These are phyloP conservation scores for Fusarium nelsonii DNA, from an alignment of 2,329 filamentous ascomycete species.

Conservation along the genomic window DNA sequence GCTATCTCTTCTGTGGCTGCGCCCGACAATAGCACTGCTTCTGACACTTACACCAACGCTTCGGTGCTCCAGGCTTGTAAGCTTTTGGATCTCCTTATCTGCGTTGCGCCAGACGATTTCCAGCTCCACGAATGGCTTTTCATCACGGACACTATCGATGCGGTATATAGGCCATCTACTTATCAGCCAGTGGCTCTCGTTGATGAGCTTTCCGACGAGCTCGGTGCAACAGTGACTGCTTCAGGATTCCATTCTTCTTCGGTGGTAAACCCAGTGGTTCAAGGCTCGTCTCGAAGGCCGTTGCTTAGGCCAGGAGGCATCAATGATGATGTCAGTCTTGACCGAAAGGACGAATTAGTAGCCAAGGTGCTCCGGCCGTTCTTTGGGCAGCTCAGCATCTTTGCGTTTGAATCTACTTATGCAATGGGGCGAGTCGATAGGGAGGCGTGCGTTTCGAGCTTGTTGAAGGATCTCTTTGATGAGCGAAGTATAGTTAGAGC, in stretches of 20 bases:
- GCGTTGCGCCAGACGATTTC: slow-evolving; percentile 92
- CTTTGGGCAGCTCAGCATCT: slow-evolving; percentile 91
- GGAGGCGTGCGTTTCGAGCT: slow-evolving; percentile 70
- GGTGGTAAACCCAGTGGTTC: slow-evolving; percentile 53
- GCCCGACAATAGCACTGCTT: slow-evolving; percentile 70
- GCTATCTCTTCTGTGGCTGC: slow-evolving; percentile 81
- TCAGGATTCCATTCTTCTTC: slow-evolving; percentile 54
- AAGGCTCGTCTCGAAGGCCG: slow-evolving; percentile 58
- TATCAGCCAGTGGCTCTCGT: slow-evolving; percentile 81
- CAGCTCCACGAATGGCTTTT: slow-evolving; percentile 99
- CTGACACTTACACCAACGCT: slow-evolving; percentile 80
- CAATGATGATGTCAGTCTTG: slow-evolving; percentile 67
- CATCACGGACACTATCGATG: slow-evolving; percentile 95
- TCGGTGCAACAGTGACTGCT: slow-evolving; percentile 63
- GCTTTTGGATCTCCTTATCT: slow-evolving; percentile 87
- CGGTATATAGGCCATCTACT: slow-evolving; percentile 82
- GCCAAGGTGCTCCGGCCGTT: slow-evolving; percentile 86
- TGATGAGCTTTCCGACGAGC: slow-evolving; percentile 84
- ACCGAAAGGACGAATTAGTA: slow-evolving; percentile 76
- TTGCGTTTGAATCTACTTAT: slow-evolving; percentile 93
- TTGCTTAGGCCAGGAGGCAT: slow-evolving; percentile 66
- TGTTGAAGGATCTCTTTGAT: slow-evolving; percentile 83
- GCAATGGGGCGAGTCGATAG: slow-evolving; percentile 79
- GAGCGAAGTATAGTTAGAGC: slow-evolving; percentile 76
- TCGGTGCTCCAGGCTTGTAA: slow-evolving; percentile 93